Evolutionary conservation across 225 moss, liverwort and hornwort genomes (phyloP).

Genomic region (Pseudoscleropodium purum): DNA sequence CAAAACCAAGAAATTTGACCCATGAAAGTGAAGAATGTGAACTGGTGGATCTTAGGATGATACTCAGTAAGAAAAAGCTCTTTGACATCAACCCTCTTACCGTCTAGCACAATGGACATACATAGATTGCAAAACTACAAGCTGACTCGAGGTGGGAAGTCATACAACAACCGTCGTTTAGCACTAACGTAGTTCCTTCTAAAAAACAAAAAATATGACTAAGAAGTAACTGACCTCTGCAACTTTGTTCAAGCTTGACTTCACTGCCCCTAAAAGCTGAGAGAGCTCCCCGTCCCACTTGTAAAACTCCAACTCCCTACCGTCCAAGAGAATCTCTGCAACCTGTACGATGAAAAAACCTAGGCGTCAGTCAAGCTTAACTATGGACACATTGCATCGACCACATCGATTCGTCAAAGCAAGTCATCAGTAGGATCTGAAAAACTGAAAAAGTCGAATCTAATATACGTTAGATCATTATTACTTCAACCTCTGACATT

Average conservation of each 20-base stretch:
- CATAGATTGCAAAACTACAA: not conserved
- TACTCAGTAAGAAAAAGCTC: not conserved
- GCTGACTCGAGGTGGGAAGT: not conserved
- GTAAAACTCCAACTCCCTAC: slow-evolving; percentile 84
- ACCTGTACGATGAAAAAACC: slow-evolving; percentile 35
- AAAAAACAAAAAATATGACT: not conserved
- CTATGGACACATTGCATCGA: not conserved
- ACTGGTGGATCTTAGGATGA: not conserved
- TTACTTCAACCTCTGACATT: not conserved
- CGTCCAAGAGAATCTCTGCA: slow-evolving; percentile 56
- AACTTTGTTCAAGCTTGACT: slow-evolving; percentile 64
- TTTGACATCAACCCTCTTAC: not conserved
- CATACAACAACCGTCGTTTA: not conserved
- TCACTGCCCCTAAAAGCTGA: slow-evolving; percentile 62
- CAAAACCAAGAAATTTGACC: not conserved
- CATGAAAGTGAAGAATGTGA: not conserved
- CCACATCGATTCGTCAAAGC: not conserved
- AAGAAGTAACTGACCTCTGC: slow-evolving; percentile 52
- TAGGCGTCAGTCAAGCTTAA: not conserved
- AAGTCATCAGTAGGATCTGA: not conserved
- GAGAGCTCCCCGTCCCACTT: slow-evolving; percentile 96
- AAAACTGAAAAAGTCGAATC: not conserved
- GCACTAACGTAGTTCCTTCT: not conserved
- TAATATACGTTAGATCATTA: not conserved
- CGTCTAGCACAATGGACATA: not conserved